phyloP scores from a whole-genome alignment of 164 flowering plant genomes.

The Stephania japonica region DNA sequence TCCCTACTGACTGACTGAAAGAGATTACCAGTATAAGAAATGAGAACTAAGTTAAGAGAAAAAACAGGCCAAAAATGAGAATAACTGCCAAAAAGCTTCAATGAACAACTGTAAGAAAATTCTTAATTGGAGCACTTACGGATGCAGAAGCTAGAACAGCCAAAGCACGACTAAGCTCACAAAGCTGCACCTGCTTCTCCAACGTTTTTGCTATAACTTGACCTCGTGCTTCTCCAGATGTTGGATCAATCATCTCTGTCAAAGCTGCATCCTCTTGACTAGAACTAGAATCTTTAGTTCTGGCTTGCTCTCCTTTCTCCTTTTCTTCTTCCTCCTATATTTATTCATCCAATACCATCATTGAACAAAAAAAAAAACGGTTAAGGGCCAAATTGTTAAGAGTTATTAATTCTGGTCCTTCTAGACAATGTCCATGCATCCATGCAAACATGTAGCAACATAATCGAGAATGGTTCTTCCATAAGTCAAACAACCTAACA shows the following conservation, averaged over 20 bases:
- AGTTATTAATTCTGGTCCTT: background rate
- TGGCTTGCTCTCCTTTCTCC: slow-evolving; percentile 72
- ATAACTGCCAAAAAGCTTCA: background rate
- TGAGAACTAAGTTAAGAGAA: background rate
- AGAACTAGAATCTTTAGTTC: slow-evolving; percentile 43
- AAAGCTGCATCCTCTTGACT: no score
- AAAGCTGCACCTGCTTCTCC: no score
- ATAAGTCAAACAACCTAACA: background rate
- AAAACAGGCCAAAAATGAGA: background rate
- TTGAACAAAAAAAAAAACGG: background rate
- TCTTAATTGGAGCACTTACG: slow-evolving; percentile 36
- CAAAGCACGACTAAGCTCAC: no score
- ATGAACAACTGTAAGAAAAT: background rate
- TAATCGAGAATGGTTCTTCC: background rate
- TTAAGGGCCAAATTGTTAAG: background rate
- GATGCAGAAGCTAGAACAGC: slow-evolving; percentile 95
- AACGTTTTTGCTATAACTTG: no score
- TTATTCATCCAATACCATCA: slow-evolving; percentile 3
- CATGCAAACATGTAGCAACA: background rate
- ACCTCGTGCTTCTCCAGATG: no score
- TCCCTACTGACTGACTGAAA: slow-evolving; percentile 93
- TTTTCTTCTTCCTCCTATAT: slow-evolving; percentile 81
- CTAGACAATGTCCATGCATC: background rate
- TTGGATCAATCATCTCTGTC: no score
- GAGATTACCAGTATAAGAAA: slow-evolving; percentile 9